Evolutionary conservation across 768 basidiomycete genomes (phyloP).

Genomic region (Mycena amicta): DNA sequence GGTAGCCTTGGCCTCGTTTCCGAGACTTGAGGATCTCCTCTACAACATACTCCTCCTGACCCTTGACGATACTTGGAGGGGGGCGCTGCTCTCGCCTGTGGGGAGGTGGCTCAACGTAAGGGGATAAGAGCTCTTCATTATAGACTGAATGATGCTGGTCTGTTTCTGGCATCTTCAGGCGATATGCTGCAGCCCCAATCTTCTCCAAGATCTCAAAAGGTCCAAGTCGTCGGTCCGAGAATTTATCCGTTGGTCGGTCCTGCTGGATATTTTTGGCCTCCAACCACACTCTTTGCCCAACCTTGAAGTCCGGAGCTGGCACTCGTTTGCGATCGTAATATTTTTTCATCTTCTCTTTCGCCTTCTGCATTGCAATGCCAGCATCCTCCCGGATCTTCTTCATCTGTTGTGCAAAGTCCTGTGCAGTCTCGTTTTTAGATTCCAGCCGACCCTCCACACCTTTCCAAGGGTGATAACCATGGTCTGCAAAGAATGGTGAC

Average conservation of each 20-base stretch:
- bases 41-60: too few species aligned
- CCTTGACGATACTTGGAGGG: too few species aligned
- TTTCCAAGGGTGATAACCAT: constrained; percentile 24
- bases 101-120: constrained; percentile 14
- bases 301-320: too few species aligned
- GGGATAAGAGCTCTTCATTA: constrained; percentile 18
- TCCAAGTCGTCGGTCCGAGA: constrained; percentile 23
- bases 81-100: too few species aligned
- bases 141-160: constrained; percentile 29
- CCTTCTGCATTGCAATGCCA: too few species aligned
- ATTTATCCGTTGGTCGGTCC: constrained; percentile 27
- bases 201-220: too few species aligned
- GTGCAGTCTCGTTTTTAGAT: constrained; percentile 12
- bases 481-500: constrained; percentile 35
- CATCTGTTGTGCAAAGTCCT: constrained; percentile 23
- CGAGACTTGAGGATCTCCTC: too few species aligned
- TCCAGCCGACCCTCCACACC: neutral
- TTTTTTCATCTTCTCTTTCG: too few species aligned
- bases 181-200: constrained; percentile 24
- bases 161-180: constrained; percentile 26
- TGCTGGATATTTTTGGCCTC: too few species aligned
- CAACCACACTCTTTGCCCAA: too few species aligned
- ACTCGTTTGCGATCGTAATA: too few species aligned
- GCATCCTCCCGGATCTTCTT: too few species aligned
- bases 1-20: neutral